phyloP scores from a whole-genome alignment of 495 filamentous ascomycete genomes.

The Schizothecium vesticola region DNA sequence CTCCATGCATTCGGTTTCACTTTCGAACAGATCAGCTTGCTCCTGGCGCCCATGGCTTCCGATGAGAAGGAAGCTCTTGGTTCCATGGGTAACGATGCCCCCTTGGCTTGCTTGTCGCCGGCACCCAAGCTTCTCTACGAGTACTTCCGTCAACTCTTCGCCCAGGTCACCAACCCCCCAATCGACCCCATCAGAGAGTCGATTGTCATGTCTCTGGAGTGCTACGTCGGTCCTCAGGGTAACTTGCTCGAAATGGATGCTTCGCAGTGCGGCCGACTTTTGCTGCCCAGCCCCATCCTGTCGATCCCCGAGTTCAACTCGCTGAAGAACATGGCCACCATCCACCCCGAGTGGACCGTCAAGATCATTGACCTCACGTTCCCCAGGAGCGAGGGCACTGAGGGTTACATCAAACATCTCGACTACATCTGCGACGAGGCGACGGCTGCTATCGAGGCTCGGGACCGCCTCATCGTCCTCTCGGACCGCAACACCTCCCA shows the following conservation, averaged over 20 bases:
- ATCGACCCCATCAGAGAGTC: constrained; percentile 98
- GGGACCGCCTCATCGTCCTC: constrained; percentile 82
- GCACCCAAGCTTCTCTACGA: constrained; percentile 91
- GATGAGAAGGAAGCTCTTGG: constrained; percentile 99
- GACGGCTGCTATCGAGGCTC: constrained; percentile 77
- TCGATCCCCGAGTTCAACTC: constrained; percentile 91
- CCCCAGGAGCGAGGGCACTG: constrained; percentile 76
- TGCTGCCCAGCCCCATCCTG: constrained; percentile 86
- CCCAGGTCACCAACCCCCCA: constrained; percentile 97
- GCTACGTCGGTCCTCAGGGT: constrained; percentile 95
- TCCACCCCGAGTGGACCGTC: constrained; percentile 82
- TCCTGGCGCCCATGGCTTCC: constrained; percentile 94
- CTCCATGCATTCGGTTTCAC: constrained; percentile 92
- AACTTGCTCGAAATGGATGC: constrained; percentile 95
- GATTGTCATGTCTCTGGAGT: constrained; percentile 97
- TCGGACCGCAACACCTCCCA: constrained; percentile 85
- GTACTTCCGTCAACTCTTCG: constrained; percentile 98
- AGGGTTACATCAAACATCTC: constrained; percentile 83
- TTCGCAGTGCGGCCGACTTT: constrained; percentile 79
- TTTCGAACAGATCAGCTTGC: constrained; percentile 90
- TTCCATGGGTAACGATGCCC: constrained; percentile 99
- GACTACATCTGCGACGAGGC: constrained; percentile 85
- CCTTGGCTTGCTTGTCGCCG: constrained; percentile 83
- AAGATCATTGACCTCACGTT: constrained; percentile 96
- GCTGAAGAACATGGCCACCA: constrained; percentile 67